Base-by-base conservation (phyloP, 108 stramenopile species). In the Cyclotella sp. region DNA sequence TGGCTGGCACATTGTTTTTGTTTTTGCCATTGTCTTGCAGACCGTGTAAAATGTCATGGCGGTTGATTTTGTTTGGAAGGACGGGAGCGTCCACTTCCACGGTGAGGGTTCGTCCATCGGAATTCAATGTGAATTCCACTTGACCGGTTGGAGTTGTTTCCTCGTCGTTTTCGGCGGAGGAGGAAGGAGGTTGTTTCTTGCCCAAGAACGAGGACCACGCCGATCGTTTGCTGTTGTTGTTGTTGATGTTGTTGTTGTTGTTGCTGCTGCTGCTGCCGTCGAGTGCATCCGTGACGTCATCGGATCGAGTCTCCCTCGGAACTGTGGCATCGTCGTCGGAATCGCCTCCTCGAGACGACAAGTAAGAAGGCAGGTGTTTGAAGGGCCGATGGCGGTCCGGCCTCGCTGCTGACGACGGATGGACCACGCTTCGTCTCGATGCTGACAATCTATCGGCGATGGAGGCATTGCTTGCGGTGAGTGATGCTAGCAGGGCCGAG, bases 61-160 rank as follows among this genome's bases (percentile, higher is more conserved):
- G 3, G 3, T 49, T 49, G 18, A 49, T n/a, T 49, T 49, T n/a
- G 2, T 49, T 9, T 49, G 15, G 47, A 16, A 49, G n/a, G n/a
- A 3, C 9, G 9, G 47, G 47, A n/a, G 47, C 47, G 15, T 49
- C 18, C 15, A 49, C n/a, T 49, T 49, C 47, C 15, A 49, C 15
- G 47, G 3, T 49, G 15, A n/a, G 1, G 3, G 47, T n/a, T 49
- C 9, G 47, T 3, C 47, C 47, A 9, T 49, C n/a, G 47, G 47
- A 49, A 49, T 49, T 49, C 47, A 49, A n/a, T 49, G 47, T 49
- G 47, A 49, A 49, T 49, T 49, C 47, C n/a, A 49, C 47, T 3
- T 49, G n/a, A 34, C 34, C 34, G 47, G 6, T n/a, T 49, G 1
- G 18, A 16, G 15, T 49, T 3, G 3, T n/a, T 7, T 49, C 47